phyloP scores from a whole-genome alignment of 352 stramenopile species.

The Pythium plurisporium region DNA sequence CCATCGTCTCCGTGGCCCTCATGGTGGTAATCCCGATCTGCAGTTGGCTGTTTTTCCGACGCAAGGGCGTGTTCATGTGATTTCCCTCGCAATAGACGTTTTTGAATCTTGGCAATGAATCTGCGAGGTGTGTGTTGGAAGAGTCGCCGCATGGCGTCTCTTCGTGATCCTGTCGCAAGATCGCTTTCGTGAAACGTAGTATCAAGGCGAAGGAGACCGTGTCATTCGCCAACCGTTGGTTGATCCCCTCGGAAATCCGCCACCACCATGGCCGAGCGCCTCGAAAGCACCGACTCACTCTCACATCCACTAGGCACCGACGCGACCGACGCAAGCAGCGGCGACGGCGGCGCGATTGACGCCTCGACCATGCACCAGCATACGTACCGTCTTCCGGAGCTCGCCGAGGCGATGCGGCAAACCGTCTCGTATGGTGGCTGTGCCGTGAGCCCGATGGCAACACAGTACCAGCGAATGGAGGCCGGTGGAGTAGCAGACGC shows the following conservation, averaged over 20 bases:
- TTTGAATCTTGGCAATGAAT: background rate
- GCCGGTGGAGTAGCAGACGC: conserved; percentile 18
- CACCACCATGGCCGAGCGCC: conserved; percentile 42
- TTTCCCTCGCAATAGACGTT: background rate
- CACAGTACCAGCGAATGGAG: conserved; percentile 39
- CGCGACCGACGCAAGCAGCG: background rate
- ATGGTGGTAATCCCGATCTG: conserved; percentile 41
- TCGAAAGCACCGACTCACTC: conserved; percentile 32
- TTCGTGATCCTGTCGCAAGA: background rate
- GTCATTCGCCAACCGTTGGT: no score
- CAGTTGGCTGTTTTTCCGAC: conserved; percentile 55
- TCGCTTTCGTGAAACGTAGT: no score
- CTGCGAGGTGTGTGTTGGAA: conserved; percentile 41
- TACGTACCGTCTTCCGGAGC: conserved; percentile 14
- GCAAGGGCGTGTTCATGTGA: conserved; percentile 43
- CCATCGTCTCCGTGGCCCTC: conserved; percentile 32
- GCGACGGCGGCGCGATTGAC: background rate
- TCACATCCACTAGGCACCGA: conserved; percentile 38
- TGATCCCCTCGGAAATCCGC: no score
- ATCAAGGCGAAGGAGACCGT: no score
- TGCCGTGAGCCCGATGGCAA: conserved; percentile 18
- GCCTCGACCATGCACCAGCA: conserved; percentile 6
- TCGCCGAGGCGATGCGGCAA: conserved; percentile 26
- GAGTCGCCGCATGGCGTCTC: conserved; percentile 41
- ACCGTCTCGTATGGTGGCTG: conserved; percentile 27